Conservation (phyloP, 345 rosid species). For the Arabidopsis arenosa region DNA sequence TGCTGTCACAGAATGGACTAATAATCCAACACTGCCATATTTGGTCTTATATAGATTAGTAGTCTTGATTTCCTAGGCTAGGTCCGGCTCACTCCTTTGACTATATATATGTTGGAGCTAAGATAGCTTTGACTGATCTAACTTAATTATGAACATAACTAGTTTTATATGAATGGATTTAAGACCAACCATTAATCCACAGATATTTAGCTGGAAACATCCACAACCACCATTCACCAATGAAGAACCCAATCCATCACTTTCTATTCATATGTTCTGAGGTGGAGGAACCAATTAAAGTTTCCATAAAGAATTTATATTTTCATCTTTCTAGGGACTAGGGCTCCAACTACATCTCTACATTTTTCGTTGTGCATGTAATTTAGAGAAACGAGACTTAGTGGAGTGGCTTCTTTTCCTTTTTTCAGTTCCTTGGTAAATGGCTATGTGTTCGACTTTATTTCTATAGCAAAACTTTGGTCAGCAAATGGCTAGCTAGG, state of each 20-base stretch:
- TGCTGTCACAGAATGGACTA: constrained; percentile 6
- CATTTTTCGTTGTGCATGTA: constrained; percentile 12
- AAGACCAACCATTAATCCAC: background rate
- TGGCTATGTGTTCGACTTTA: constrained; percentile 33
- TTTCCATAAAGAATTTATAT: constrained; percentile 15
- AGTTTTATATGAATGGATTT: background rate
- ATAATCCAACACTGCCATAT: background rate
- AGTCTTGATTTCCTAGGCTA: background rate
- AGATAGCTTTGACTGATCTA: constrained; percentile 8
- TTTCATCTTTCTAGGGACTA: constrained; percentile 30
- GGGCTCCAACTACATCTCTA: constrained; percentile 27
- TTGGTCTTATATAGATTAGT: background rate
- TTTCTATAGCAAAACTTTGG: constrained; percentile 19
- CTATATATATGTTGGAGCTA: background rate
- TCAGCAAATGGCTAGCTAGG: constrained; percentile 28
- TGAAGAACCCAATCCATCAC: constrained; percentile 21
- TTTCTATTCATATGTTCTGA: constrained; percentile 7
- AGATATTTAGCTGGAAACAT: background rate
- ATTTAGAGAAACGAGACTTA: constrained; percentile 22
- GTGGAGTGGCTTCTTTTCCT: constrained; percentile 30
- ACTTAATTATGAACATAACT: background rate
- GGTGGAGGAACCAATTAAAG: constrained; percentile 8
- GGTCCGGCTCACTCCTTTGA: constrained; percentile 8
- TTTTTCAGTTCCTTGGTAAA: constrained; percentile 2
- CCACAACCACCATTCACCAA: background rate